Base-by-base conservation (phyloP, 805 yeast species). In the Allodekkera sacchari region DNA sequence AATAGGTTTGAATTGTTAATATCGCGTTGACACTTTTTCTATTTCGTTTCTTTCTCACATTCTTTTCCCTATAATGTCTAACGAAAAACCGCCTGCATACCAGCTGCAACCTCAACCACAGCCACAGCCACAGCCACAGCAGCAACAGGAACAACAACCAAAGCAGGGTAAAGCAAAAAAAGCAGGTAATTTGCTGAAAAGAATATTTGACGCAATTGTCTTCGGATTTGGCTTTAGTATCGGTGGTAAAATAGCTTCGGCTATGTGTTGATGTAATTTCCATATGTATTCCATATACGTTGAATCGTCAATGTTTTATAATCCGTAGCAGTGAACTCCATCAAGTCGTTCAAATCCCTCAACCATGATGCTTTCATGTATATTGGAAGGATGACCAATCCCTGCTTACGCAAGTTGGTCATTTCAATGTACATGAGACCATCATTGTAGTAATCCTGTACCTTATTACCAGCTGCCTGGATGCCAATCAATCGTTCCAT, bases 191-290 rank as follows among this genome's bases (percentile, higher is more conserved):
- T 73, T 83, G 44, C 94, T 94, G 17, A 68, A 82, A 41, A 80
- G 83, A 57, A 61, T 88, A 37, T 95, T 95, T 37, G 76, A 85
- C 44, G 94, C 96, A n/a, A 88, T 94, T 22, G 74, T 88, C 30
- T 89, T 85, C 43, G 96, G 96, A 57, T 96, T 95, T 7, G 97
- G 97, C 64, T 95, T 96, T 24, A 79, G 95, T 2, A 65, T 88
- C 33, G 97, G 97, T 50, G 69, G 83, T 27, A 85, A 82, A 47
- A 46, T 89, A 31, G 83, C 88, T 25, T 75, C 81, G 48, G 68
- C 83, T 26, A 79, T 83, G 11, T 37, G 76, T 80, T 45, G 76
- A 51, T 25, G 28, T 44, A 49, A 7, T 16, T 21, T 4, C 71
- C 68, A 48, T 80, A 81, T 37, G 66, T 68, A 44, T 74, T 74